Evolutionary conservation across 441 rosid species (phyloP).

Genomic region (Populus hybrid): DNA sequence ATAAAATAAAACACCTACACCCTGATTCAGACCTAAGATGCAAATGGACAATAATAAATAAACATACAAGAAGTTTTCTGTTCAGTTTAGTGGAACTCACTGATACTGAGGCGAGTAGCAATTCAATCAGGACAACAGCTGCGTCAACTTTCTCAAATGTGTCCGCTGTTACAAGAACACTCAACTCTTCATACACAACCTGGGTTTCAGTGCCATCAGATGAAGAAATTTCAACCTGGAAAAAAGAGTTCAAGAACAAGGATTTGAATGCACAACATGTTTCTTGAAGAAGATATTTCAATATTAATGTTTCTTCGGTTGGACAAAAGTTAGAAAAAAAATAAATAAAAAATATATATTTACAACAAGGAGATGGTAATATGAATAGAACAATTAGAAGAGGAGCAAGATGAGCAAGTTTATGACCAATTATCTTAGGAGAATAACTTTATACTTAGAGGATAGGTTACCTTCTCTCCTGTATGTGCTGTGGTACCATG

Average conservation of each 20-base stretch:
- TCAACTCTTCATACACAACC: conserved; percentile 54
- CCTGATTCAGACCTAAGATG: not conserved
- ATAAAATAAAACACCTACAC: not conserved
- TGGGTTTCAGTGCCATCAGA: conserved; percentile 48
- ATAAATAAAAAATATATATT: too few relatives aligned
- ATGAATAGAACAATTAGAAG: conserved; percentile 9
- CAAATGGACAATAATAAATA: not conserved
- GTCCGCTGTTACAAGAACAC: conserved; percentile 70
- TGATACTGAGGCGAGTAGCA: conserved; percentile 67
- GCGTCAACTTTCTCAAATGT: conserved; percentile 85
- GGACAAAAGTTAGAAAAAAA: not conserved
- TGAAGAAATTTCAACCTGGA: conserved; percentile 71
- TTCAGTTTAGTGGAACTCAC: conserved; percentile 47
- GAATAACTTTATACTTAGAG: not conserved
- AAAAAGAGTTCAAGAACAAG: not conserved
- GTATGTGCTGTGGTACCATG: conserved; percentile 52
- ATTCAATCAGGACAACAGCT: conserved; percentile 73
- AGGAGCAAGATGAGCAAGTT: not conserved
- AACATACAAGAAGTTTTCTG: not conserved
- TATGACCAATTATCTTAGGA: not conserved
- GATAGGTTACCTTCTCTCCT: conserved; percentile 60
- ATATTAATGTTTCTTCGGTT: not conserved
- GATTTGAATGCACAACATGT: not conserved
- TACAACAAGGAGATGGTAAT: not conserved
- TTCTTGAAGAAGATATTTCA: not conserved